phyloP scores from a whole-genome alignment of 129 eudicot genomes.

The Arctium lappa region DNA sequence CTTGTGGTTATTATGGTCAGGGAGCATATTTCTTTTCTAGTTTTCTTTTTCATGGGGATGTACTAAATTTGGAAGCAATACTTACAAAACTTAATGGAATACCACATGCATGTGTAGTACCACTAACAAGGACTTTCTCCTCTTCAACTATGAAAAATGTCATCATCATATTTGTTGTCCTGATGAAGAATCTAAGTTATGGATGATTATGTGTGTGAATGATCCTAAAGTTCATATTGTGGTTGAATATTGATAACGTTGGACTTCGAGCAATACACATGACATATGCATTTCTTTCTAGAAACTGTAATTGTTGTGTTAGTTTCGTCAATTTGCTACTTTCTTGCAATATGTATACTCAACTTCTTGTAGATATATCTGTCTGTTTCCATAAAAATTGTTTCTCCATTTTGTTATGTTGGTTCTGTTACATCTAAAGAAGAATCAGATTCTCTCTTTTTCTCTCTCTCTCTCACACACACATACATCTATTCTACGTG shows the following conservation, averaged over 20 bases:
- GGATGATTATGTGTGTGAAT: background rate
- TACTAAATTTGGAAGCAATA: background rate
- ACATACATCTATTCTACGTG: too few species aligned
- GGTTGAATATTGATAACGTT: background rate
- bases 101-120: background rate
- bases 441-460: too few species aligned
- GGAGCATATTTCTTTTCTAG: too few species aligned
- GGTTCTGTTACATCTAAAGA: too few species aligned
- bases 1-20: too few species aligned
- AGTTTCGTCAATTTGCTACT: background rate
- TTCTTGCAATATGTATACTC: too few species aligned
- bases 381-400: too few species aligned
- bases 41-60: background rate
- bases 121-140: background rate
- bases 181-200: slow-evolving; percentile 3
- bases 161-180: background rate
- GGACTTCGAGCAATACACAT: background rate
- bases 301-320: background rate
- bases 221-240: too few species aligned
- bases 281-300: background rate
- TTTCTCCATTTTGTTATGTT: too few species aligned
- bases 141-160: background rate
- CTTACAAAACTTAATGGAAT: background rate
- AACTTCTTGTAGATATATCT: too few species aligned
- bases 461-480: too few species aligned